Evolutionary conservation across 139 green algal genomes (phyloP), one percentile per base, ranked within the genome.

Genomic region (Chlorella sp.): DNA sequence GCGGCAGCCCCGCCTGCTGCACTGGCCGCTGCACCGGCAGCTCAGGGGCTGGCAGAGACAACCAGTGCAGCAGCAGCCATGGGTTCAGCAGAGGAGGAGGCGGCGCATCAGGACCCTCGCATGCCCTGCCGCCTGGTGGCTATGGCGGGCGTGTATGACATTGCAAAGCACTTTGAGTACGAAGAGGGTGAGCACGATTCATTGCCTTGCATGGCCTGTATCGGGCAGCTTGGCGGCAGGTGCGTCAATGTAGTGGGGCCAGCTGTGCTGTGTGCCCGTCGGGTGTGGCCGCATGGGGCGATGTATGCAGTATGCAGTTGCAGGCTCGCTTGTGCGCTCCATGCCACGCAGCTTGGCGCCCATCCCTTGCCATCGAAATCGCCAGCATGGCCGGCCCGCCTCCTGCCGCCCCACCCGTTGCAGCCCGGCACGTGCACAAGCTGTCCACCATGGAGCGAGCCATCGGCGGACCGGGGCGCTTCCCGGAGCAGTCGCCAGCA

Each of bases 391-490:
- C 64, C 38, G 5, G 4, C 64, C 64, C 40, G 3, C 64, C 11
- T 30, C 64, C 64, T 72, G 32, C 64, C 6, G 22, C 41, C 24
- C 26, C 20, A 13, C 26, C 9, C 34, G 2, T 36, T 58, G 46
- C 84, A 88, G 84, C 34, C 14, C 83, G 94, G 1, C 92, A 87
- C 22, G 94, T 98, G 46, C 89, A 95, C 73, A 81, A 93, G 74
- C 86, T 97, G 68, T 94, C 87, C 26, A 97, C 94, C 34, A 98
- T 98, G 95, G 90, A 93, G 83, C 87, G 95, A 0, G 95, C 95
- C 1, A 87, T 95, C 83, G 94, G 92, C 8, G 95, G 94, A 19
- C 68, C 40, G 9, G 32, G 87, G 1, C 56, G 69, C 30, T 97
- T 98, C 85, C 79, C 85, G 6, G 60, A 84, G 1, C 88, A 93